phyloP scores from a whole-genome alignment of 495 filamentous ascomycete genomes.

The Aspergillus incahuasiensis region DNA sequence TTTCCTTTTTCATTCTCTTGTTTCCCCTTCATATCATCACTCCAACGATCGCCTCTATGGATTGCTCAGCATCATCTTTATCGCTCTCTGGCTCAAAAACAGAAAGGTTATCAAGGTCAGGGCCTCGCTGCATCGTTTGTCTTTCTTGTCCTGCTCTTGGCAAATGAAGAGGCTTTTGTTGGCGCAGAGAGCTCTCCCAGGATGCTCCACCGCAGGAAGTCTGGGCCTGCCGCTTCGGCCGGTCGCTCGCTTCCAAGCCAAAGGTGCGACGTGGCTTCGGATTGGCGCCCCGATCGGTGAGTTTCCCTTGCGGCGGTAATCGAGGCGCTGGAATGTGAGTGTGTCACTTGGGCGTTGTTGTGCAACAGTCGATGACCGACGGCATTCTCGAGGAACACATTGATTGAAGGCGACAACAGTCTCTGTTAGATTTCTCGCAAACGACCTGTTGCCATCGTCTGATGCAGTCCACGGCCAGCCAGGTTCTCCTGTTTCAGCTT shows the following conservation, averaged over 20 bases:
- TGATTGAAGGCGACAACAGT: too few relatives aligned
- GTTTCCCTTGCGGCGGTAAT: constrained; percentile 6
- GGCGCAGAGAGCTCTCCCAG: neutral
- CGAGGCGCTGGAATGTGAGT: constrained; percentile 8
- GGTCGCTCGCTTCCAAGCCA: neutral
- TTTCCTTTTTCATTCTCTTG: too few relatives aligned
- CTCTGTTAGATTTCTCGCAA: too few relatives aligned
- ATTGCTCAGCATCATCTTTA: too few relatives aligned
- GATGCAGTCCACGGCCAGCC: neutral
- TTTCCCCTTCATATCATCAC: too few relatives aligned
- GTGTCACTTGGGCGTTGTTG: too few relatives aligned
- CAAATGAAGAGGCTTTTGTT: neutral
- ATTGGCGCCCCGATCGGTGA: constrained; percentile 14
- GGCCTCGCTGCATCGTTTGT: neutral
- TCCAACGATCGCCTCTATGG: too few relatives aligned
- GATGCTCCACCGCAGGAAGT: neutral
- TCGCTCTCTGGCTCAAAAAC: too few relatives aligned
- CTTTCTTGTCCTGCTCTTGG: neutral
- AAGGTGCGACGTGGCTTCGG: constrained; percentile 8
- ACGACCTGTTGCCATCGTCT: too few relatives aligned
- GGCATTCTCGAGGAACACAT: neutral
- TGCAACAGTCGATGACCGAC: too few relatives aligned
- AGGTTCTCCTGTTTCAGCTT: constrained; percentile 17
- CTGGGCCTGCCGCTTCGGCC: neutral
- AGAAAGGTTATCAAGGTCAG: too few relatives aligned